Evolutionary conservation across 139 green algal genomes (phyloP), one percentile per base, ranked within the genome.

Genomic region (Eudorina sp.): DNA sequence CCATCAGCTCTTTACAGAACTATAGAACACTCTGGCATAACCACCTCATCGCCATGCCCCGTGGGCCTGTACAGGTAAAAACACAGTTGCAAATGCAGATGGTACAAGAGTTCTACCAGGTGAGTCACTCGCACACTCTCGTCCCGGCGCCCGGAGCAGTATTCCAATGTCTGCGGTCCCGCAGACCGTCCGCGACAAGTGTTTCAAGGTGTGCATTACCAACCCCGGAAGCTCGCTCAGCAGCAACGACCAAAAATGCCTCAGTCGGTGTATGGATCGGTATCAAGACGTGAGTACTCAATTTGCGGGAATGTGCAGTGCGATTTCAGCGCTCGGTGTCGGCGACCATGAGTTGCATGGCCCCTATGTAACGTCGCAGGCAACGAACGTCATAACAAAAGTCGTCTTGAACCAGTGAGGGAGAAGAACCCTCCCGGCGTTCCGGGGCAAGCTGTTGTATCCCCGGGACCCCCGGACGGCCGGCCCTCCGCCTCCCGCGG

Each of bases 141-240:
- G n/a, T n/a, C n/a, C n/a, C n/a, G n/a, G n/a, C n/a, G n/a, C n/a
- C n/a, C n/a, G n/a, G n/a, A n/a, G n/a, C n/a, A n/a, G n/a, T n/a
- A n/a, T n/a, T n/a, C 58, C 88, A 40, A 4, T 45, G 53, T 23
- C 36, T 31, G 6, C 38, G 29, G 23, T 68, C 18, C 0, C 87
- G 85, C 95, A 98, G 93, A 98, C 96, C 13, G 95, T 99, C 38
- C 92, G 97, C 8, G 97, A 99, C 90, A 98, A 98, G 89, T 99
- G 97, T 92, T 99, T 99, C 81, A 94, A 98, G 72, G 93, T 94
- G 82, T 99, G 97, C 89, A 84, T 99, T 27, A 96, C 95, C 45
- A 98, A 94, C 87, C 97, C 97, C 0, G 93, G 93, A 27, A 95
- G 73, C 75, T 97, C 92, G 74, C 85, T 99, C n/a, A 97, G 95